Percentiles rank a stretch among this genome's conserved stretches.
Evolutionary conservation across 768 basidiomycete genomes (phyloP).

Genomic region (Strobilomyces dryophilus): DNA sequence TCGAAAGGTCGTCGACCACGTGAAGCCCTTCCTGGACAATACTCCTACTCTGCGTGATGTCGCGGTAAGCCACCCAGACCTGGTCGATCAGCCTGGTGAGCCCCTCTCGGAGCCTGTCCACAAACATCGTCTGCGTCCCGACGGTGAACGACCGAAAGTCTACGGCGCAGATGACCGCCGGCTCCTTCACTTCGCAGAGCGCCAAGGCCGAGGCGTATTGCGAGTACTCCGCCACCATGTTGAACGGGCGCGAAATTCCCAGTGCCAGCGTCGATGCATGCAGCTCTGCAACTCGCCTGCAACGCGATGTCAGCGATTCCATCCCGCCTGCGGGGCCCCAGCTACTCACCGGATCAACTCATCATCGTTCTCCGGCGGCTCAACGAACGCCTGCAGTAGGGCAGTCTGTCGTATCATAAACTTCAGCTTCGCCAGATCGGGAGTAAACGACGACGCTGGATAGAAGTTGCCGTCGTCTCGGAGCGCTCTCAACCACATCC

Average conservation of each 20-base stretch:
- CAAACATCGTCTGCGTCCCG: too few species aligned
- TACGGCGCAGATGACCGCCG: too few species aligned
- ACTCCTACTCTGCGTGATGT: too few species aligned
- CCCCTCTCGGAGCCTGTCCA: too few species aligned
- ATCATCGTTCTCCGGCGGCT: neutral
- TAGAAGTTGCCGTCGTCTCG: neutral
- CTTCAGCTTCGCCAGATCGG: neutral
- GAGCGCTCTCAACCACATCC: too few species aligned
- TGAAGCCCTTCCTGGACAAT: too few species aligned
- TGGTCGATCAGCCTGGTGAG: too few species aligned
- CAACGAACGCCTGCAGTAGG: neutral
- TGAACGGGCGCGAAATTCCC: neutral
- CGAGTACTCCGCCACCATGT: neutral
- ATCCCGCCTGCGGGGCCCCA: too few species aligned
- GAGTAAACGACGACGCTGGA: neutral
- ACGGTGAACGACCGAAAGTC: too few species aligned
- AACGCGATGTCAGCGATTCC: neutral
- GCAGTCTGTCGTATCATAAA: neutral
- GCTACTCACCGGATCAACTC: neutral
- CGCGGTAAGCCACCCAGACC: too few species aligned
- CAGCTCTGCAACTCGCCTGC: neutral
- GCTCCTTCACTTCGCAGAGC: too few species aligned
- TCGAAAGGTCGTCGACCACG: too few species aligned
- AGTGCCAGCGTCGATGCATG: neutral
- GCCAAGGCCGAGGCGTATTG: neutral